Conservation (phyloP, 805 yeast genomes). For the Kodamaea neixiangensis region DNA sequence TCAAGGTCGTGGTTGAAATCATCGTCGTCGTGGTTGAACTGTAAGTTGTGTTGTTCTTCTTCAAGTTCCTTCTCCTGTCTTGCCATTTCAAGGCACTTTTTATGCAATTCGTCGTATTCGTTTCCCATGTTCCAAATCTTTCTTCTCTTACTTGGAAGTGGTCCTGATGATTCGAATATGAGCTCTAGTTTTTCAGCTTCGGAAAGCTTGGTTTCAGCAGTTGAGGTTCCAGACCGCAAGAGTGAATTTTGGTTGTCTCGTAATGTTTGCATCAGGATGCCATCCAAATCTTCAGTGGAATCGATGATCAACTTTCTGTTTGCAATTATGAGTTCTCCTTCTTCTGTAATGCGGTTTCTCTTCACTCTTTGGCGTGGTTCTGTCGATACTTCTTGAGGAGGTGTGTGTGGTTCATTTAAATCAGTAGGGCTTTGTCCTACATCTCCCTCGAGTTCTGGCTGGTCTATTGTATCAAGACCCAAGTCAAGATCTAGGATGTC, state of each 20-base stretch:
- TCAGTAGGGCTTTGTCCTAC: constrained; percentile 12
- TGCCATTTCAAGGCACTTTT: constrained; percentile 30
- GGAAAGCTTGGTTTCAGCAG: constrained; percentile 17
- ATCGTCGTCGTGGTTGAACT: constrained; percentile 13
- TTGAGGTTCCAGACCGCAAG: constrained; percentile 9
- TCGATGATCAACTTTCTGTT: constrained; percentile 52
- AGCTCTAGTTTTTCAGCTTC: constrained; percentile 35
- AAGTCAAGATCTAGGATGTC: constrained; percentile 25
- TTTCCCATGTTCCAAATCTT: constrained; percentile 32
- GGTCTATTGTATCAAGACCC: constrained; percentile 42
- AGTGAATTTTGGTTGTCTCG: constrained; percentile 30
- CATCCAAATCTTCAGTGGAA: constrained; percentile 45
- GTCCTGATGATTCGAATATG: constrained; percentile 36
- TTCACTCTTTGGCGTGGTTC: constrained; percentile 25
- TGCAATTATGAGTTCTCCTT: constrained; percentile 48
- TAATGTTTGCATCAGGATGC: constrained; percentile 37
- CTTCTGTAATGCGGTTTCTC: constrained; percentile 36
- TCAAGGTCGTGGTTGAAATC: constrained; percentile 23
- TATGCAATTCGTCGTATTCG: constrained; percentile 28
- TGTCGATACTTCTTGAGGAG: constrained; percentile 19
- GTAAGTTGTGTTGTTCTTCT: constrained; percentile 20
- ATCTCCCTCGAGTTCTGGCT: constrained; percentile 13
- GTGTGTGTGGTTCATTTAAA: constrained; percentile 27
- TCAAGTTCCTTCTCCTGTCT: constrained; percentile 22
- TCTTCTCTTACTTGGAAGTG: constrained; percentile 31